Evolutionary conservation across 1,284 basidiomycete species (phyloP), one percentile per base, ranked within the genome.

Genomic region (Fistulina hepatica): DNA sequence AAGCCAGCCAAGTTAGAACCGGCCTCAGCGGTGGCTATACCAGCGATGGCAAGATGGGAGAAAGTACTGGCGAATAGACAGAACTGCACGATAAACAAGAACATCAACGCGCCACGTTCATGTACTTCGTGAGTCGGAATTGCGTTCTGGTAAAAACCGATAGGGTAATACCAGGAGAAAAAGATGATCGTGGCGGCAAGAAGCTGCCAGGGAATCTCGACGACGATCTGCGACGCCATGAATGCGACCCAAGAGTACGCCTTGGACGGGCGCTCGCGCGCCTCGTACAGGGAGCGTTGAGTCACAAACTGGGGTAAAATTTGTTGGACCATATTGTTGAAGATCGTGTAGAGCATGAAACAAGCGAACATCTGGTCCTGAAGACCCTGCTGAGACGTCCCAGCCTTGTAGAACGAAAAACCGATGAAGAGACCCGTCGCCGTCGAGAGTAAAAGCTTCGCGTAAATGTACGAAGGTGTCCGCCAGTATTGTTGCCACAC

Each of bases 181-280:
- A 79, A 83, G 55, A 70, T 74, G 2, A 81, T 34, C 0, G 65
- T 58, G 0, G 73, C 69, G 11, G 69, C 70, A 4, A 77, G 34
- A 15, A 81, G 65, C 48, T 81, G 79, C 69, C 77, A 79, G 0
- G 80, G 80, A 3, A 81, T 43, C 45, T 80, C 79, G 19, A 71
- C 67, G 3, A 77, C 49, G 40, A 82, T 64, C 45, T 81, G 78
- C 0, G 76, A 63, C 0, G 74, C 66, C 33, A 78, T 53, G 32
- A 91, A 70, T 1, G 82, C 75, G 6, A 76, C 66, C 90, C 90
- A 93, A 35, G 74, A 75, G 62, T 91, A 93, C 52, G 85, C 84
- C 51, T 75, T 73, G 40, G 72, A 73, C 0, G 80, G 68, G 1
- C 76, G 69, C 55, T 88, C 84, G 22, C 83, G 71, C 10, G 75